These are phyloP conservation scores for Rhynchospora tenuis DNA, from an alignment of 176 grass and related monocot genomes.

Conservation along the genomic window DNA sequence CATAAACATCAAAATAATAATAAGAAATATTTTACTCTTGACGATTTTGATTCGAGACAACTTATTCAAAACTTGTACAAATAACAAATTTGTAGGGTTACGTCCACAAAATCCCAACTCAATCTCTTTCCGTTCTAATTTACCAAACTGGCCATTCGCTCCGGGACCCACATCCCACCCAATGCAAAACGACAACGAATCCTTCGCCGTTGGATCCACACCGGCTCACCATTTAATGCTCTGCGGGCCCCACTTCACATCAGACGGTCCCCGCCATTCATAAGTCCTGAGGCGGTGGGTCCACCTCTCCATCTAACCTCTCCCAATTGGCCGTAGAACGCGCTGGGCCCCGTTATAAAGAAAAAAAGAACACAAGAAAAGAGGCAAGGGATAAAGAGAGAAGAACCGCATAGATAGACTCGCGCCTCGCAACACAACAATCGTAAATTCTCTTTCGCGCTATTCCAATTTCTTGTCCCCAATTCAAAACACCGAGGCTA, in stretches of 20 bases:
- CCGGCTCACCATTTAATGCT: slow-evolving; percentile 33
- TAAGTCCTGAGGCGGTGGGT: slow-evolving; percentile 43
- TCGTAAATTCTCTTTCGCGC: slow-evolving; percentile 24
- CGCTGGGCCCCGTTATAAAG: slow-evolving; percentile 39
- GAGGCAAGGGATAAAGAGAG: slow-evolving; percentile 16
- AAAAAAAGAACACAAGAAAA: slow-evolving; percentile 27
- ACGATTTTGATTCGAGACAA: too few relatives aligned
- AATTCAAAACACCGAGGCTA: neutral
- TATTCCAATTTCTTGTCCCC: slow-evolving; percentile 10
- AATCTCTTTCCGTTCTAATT: slow-evolving; percentile 24
- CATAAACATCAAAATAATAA: too few relatives aligned
- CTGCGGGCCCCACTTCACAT: slow-evolving; percentile 35
- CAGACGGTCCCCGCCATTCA: slow-evolving; percentile 41
- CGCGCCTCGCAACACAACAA: slow-evolving; percentile 23
- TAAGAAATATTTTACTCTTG: too few relatives aligned
- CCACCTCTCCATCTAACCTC: slow-evolving; percentile 28
- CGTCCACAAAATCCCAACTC: neutral
- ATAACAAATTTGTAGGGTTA: neutral
- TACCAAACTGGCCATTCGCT: slow-evolving; percentile 7
- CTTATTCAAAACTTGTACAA: too few relatives aligned
- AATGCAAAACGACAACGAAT: slow-evolving; percentile 32
- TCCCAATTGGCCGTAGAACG: slow-evolving; percentile 18
- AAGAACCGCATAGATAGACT: slow-evolving; percentile 26
- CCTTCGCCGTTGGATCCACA: slow-evolving; percentile 46
- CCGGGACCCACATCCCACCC: slow-evolving; percentile 16